A percentile compares a stretch with the other conserved stretches of the same genome.
Conservation (phyloP, 2,329 filamentous ascomycete genomes). For the Pseudocercospora cruenta region DNA sequence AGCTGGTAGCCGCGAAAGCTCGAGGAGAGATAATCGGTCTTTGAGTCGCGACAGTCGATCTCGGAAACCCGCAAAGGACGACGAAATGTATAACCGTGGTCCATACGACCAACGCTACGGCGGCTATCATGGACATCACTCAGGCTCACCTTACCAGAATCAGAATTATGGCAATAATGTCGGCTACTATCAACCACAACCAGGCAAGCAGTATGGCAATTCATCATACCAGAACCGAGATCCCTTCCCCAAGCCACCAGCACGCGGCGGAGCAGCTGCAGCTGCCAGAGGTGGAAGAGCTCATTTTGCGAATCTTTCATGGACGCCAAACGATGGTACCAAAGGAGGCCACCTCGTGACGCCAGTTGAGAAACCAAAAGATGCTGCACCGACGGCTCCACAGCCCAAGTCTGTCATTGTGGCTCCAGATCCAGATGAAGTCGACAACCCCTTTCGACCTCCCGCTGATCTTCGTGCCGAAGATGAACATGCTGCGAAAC, state of each 20-base stretch:
- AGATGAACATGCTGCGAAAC: conserved; percentile 55
- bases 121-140: conserved; percentile 44
- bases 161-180: conserved; percentile 60
- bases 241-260: conserved; percentile 27
- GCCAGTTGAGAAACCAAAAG: conserved; percentile 35
- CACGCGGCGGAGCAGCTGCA: conserved; percentile 50
- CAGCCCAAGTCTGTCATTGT: conserved; percentile 29
- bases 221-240: conserved; percentile 29
- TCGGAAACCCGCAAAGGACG: conserved; percentile 23
- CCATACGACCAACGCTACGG: conserved; percentile 35
- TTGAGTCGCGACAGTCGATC: conserved; percentile 33
- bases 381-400: conserved; percentile 39
- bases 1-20: conserved; percentile 25
- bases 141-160: conserved; percentile 58
- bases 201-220: conserved; percentile 47
- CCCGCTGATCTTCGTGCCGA: conserved; percentile 69
- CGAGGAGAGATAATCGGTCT: conserved; percentile 22
- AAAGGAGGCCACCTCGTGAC: conserved; percentile 54
- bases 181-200: conserved; percentile 37
- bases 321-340: conserved; percentile 64
- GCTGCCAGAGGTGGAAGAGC: conserved; percentile 49
- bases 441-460: conserved; percentile 64
- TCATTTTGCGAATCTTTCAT: conserved; percentile 71
- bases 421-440: conserved; percentile 52
- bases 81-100: conserved; percentile 39